phyloP scores from a whole-genome alignment of 495 filamentous ascomycete species.

The Talaromyces adpressus region DNA sequence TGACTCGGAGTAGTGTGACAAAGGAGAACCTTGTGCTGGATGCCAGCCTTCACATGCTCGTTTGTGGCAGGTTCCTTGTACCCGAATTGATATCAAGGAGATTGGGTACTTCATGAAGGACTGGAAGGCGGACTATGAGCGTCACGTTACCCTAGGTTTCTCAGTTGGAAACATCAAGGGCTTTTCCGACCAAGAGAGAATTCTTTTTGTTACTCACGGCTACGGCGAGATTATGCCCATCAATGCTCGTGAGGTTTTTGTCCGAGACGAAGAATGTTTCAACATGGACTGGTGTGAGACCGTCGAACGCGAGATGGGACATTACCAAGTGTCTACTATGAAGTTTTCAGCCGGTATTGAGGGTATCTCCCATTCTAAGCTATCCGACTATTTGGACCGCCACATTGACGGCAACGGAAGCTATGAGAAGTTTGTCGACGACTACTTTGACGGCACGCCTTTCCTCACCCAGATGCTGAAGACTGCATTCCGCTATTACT shows the following conservation, averaged over 20 bases:
- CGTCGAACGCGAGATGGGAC: constrained; percentile 59
- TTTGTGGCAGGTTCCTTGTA: constrained; percentile 92
- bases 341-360: constrained; percentile 78
- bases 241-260: constrained; percentile 82
- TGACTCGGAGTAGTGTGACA: constrained; percentile 56
- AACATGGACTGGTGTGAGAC: constrained; percentile 85
- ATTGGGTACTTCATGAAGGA: constrained; percentile 97
- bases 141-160: constrained; percentile 77
- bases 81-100: constrained; percentile 93
- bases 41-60: constrained; percentile 90
- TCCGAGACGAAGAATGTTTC: constrained; percentile 87
- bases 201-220: constrained; percentile 79
- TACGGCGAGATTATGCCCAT: constrained; percentile 85
- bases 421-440: constrained; percentile 86
- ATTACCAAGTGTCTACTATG: constrained; percentile 79
- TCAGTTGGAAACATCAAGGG: constrained; percentile 91
- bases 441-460: constrained; percentile 87
- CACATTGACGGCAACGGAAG: constrained; percentile 72
- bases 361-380: constrained; percentile 64
- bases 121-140: constrained; percentile 91
- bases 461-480: constrained; percentile 92
- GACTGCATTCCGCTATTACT: constrained; percentile 85
- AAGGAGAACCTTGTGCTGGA: constrained; percentile 85
- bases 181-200: constrained; percentile 70
- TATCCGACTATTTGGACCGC: constrained; percentile 85